These are phyloP conservation scores for Echium plantagineum DNA, from an alignment of 257 asterid species.

Conservation along the genomic window DNA sequence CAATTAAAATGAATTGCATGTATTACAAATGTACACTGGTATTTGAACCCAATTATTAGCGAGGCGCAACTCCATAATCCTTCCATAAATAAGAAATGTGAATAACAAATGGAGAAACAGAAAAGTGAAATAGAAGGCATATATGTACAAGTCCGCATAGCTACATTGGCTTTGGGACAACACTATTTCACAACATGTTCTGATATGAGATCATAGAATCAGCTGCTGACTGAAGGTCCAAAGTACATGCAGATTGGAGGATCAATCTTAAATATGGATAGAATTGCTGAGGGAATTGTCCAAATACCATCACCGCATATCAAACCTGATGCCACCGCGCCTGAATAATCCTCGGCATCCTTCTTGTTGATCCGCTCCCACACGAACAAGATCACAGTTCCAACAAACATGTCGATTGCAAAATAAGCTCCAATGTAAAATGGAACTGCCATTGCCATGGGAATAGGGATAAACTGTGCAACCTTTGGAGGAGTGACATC, in stretches of 20 bases:
- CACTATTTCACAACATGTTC: not conserved
- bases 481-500: constrained; percentile 44
- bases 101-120: not conserved
- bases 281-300: constrained; percentile 92
- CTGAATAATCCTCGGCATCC: constrained; percentile 70
- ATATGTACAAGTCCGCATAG: constrained; percentile 17
- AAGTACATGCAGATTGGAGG: constrained; percentile 96
- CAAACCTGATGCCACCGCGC: constrained; percentile 91
- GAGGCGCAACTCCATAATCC: too few relatives aligned
- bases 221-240: constrained; percentile 56
- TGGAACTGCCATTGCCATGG: constrained; percentile 96
- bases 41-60: too few relatives aligned
- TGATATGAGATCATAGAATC: too few relatives aligned
- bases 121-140: not conserved
- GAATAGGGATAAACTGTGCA: constrained; percentile 72
- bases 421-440: constrained; percentile 91
- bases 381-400: constrained; percentile 64
- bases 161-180: not conserved
- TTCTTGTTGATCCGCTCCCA: constrained; percentile 73
- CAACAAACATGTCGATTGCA: constrained; percentile 92
- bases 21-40: too few relatives aligned
- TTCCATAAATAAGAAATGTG: too few relatives aligned
- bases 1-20: too few relatives aligned
- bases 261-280: constrained; percentile 75
- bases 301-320: constrained; percentile 92